Evolutionary conservation across 2,329 filamentous ascomycete species (phyloP).

Genomic region (Epichloe scottii): DNA sequence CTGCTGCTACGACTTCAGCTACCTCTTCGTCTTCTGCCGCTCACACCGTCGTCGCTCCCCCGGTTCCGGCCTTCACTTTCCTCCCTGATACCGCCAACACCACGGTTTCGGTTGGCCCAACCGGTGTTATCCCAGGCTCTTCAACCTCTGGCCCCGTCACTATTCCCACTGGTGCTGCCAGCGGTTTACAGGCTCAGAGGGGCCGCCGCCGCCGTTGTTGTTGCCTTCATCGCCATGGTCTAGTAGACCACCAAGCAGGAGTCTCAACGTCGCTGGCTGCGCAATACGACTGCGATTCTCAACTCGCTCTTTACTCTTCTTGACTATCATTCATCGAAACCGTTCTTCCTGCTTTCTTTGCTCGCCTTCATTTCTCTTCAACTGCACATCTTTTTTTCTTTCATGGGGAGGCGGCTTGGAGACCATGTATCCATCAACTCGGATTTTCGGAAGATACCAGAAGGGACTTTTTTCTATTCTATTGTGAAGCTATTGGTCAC

Average conservation of each 20-base stretch:
- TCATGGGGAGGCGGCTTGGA: neutral
- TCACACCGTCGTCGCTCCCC: constrained; percentile 1
- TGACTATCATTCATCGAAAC: neutral
- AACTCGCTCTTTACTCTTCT: neutral
- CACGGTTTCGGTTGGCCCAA: constrained; percentile 12
- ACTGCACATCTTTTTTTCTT: neutral
- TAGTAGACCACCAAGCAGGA: constrained; percentile 12
- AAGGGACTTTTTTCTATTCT: neutral
- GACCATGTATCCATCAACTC: neutral
- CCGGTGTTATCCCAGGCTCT: constrained; percentile 9
- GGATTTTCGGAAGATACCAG: neutral
- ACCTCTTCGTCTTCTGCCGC: constrained; percentile 16
- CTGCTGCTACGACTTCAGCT: constrained; percentile 6
- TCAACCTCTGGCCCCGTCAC: constrained; percentile 9
- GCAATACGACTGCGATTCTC: neutral
- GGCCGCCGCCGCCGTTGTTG: constrained; percentile 27
- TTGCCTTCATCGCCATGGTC: constrained; percentile 25
- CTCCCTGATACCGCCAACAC: constrained; percentile 10
- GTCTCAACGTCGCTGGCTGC: neutral
- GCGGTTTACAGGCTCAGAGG: constrained; percentile 24
- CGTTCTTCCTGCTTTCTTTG: neutral
- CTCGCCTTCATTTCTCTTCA: neutral
- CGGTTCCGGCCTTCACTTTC: neutral
- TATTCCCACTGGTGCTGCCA: constrained; percentile 20
- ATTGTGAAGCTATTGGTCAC: neutral